These are phyloP conservation scores for Trichaptum fuscoviolaceum DNA, from an alignment of 768 basidiomycete species.

Conservation along the genomic window DNA sequence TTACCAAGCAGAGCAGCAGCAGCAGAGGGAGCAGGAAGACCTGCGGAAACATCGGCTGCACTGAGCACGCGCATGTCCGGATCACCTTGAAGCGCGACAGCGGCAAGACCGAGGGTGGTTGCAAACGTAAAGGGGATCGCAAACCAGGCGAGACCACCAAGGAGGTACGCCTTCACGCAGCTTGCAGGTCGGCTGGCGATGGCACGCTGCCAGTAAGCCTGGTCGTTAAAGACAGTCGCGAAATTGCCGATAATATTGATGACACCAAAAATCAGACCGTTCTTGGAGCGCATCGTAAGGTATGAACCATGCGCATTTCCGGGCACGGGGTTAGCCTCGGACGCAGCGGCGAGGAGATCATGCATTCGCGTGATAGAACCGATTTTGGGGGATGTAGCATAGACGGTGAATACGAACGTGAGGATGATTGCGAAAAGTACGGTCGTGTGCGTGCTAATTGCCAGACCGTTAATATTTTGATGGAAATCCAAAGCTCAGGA, in stretches of 20 bases:
- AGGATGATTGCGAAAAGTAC: conserved; percentile 87
- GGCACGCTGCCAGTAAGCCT: conserved; percentile 90
- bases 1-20: conserved; percentile 79
- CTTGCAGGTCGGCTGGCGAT: conserved; percentile 80
- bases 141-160: conserved; percentile 91
- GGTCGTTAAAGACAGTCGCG: conserved; percentile 55
- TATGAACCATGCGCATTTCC: conserved; percentile 88
- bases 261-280: conserved; percentile 77
- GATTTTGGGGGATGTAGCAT: conserved; percentile 73
- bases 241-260: conserved; percentile 89
- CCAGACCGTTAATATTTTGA: conserved; percentile 2
- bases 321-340: conserved; percentile 50
- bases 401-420: conserved; percentile 70
- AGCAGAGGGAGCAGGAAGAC: conserved; percentile 79
- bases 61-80: conserved; percentile 40
- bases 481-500: conserved; percentile 11
- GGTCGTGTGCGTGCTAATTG: conserved; percentile 71
- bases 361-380: conserved; percentile 79
- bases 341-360: conserved; percentile 59
- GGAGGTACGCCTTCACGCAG: conserved; percentile 87
- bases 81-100: conserved; percentile 67
- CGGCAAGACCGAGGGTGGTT: conserved; percentile 82
- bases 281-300: conserved; percentile 71
- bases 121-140: conserved; percentile 84
- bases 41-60: conserved; percentile 73